A percentile compares a stretch with the other conserved stretches of the same genome.
Evolutionary conservation across 192 early-diverging fungal genomes (phyloP).

Genomic region (Pecoramyces ruminantium): DNA sequence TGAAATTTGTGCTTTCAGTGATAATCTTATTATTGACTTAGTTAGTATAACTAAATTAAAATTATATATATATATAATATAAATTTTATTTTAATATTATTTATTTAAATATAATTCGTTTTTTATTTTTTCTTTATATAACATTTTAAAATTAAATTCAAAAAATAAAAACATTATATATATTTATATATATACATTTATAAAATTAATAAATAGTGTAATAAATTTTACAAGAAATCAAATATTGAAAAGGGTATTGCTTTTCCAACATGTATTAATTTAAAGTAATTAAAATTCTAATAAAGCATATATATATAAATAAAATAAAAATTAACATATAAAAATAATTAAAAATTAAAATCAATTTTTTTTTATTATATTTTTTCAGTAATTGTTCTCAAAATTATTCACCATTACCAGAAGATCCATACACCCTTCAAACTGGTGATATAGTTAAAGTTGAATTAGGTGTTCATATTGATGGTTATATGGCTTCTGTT

Average conservation of each 20-base stretch:
- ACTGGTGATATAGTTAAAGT: neutral
- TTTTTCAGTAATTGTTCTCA: neutral
- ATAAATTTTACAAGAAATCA: neutral
- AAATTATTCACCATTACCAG: neutral
- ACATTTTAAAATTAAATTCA: too few relatives aligned
- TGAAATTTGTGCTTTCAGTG: neutral
- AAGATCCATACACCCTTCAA: neutral
- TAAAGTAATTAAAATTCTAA: neutral
- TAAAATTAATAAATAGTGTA: neutral
- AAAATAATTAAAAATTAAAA: too few relatives aligned
- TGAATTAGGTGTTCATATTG: conserved; percentile 83
- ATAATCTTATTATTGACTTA: neutral
- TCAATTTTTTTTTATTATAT: too few relatives aligned
- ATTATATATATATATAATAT: too few relatives aligned
- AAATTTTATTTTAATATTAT: too few relatives aligned
- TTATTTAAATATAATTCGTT: too few relatives aligned
- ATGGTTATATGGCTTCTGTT: conserved; percentile 68
- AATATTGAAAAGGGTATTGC: neutral
- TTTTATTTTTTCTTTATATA: too few relatives aligned
- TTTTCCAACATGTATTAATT: neutral
- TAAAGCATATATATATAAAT: too few relatives aligned
- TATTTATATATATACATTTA: too few relatives aligned
- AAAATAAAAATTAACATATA: too few relatives aligned
- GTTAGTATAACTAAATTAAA: too few relatives aligned
- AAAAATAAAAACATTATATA: too few relatives aligned